Evolutionary conservation across 306 rosid genomes (phyloP), one percentile per base, ranked within the genome.

Genomic region (Malus asiatica): DNA sequence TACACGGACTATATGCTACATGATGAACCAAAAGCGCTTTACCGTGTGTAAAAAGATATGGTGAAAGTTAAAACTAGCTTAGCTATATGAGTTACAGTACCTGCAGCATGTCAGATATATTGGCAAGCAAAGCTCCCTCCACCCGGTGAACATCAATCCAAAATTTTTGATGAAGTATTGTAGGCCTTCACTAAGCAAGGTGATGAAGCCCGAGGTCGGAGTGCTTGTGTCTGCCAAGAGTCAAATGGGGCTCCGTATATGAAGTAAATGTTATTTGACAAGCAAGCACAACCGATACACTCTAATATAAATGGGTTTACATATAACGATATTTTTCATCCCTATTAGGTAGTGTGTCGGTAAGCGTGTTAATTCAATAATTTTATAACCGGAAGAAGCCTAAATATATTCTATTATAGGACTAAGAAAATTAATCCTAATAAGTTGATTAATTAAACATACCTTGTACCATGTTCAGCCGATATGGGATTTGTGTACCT

Each of bases 91-190:
- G 19, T 61, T 63, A 18, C 12, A 29, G 20, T 18, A 80, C 84
- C 84, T 80, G 77, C 80, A 70, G 27, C 35, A 76, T 63, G 73
- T 80, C 80, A 9, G 69, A 76, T 14, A 80, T 22, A 35, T 70
- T 70, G n/a, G 75, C 71, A 3, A 70, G 66, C 23, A 80, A 48
- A 14, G 80, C 80, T 23, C 80, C 80, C 53, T 70, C 38, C 13
- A 70, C 35, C 4, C 33, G 25, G 7, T 76, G 79, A 4, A 70
- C 68, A 64, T 80, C 80, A 29, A 80, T 52, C 84, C 84, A 80
- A n/a, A 69, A 44, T 53, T 62, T 23, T 38, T 75, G 68, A 46
- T 80, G 73, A 51, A 27, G 62, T 22, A 80, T 70, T 80, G 84
- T 1, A 76, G 73, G 63, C 80, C 84, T 4, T 67, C 80, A 18